Base-by-base conservation (phyloP, 1,284 basidiomycete genomes). In the Cutaneotrichosporon cavernicola region DNA sequence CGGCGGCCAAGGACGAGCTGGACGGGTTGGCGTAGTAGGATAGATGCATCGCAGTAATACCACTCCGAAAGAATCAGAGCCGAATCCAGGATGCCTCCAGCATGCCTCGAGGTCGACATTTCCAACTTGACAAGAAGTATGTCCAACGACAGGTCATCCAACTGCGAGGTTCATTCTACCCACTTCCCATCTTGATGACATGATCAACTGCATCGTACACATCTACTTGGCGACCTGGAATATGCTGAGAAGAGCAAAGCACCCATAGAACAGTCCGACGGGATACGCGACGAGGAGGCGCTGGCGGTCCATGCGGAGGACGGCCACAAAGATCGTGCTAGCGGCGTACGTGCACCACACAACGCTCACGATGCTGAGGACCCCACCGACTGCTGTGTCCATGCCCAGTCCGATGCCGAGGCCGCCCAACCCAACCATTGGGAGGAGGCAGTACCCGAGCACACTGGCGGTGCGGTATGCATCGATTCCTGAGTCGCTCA, bases 401-500 rank as follows among this genome's bases (percentile, higher is more conserved):
- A 98, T 86, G 26, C 90, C 88, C 47, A 94, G 84, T 69, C 90
- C 86, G 64, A 99, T 90, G 69, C 92, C 94, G 50, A 97, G 83
- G 18, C 91, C 89, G 53, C 92, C 90, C 11, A 99, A 88, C n/a
- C 92, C 90, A 56, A 98, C 96, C 88, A 99, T 93, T 1, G 97
- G 97, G 30, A 99, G 82, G 38, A 99, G 84, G 76, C 97, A 99
- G 78, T 99, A 99, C 5, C 97, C 97, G 16, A 99, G 85, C 14
- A 99, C 97, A 26, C 92, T 95, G 8, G 92, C 91, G 21, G 95
- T 94, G 43, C 95, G 89, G 81, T 97, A 97, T 18, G 95, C 92
- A 76, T 99, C 96, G 71, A 99, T 98, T 59, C 90, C 92, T 56
- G 88, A 88, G 78, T 94, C 91, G 38, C 92, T 92, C 97, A 99